Percentiles rank a stretch among this genome's conserved stretches.
These are phyloP conservation scores for Peniophora sp. DNA, from an alignment of 1,284 basidiomycete species.

Conservation along the genomic window DNA sequence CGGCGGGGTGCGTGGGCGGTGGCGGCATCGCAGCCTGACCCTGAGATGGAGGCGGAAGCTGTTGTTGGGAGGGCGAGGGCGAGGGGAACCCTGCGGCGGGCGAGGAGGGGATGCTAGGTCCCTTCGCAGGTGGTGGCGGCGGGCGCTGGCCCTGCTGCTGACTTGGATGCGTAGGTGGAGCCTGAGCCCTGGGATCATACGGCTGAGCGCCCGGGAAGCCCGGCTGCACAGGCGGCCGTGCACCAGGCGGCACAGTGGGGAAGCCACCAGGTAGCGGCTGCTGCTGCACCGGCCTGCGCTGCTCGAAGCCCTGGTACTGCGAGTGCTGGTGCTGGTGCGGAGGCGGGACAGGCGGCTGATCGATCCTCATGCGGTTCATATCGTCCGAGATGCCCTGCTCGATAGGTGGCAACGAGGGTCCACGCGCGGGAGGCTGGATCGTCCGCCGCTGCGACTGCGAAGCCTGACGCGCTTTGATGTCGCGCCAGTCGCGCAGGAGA, in stretches of 20 bases:
- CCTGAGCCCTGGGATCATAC: no score
- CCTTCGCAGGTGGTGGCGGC: constrained; percentile 9
- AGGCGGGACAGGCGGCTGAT: constrained; percentile 17
- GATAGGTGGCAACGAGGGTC: constrained; percentile 11
- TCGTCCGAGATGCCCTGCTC: constrained; percentile 23
- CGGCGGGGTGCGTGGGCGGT: constrained; percentile 8
- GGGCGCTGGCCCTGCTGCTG: constrained; percentile 5
- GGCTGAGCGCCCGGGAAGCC: constrained; percentile 9
- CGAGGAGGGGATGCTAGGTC: constrained; percentile 12
- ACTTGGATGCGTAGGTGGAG: no score
- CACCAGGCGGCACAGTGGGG: constrained; percentile 11
- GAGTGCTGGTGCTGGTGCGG: constrained; percentile 8
- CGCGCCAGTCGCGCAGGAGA: constrained; percentile 86
- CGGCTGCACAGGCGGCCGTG: constrained; percentile 11
- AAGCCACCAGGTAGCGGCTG: constrained; percentile 12
- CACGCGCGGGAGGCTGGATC: constrained; percentile 14
- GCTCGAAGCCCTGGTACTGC: constrained; percentile 8
- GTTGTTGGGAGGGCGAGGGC: constrained; percentile 23
- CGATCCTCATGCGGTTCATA: constrained; percentile 44
- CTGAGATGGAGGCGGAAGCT: constrained; percentile 26
- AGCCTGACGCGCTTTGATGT: constrained; percentile 56
- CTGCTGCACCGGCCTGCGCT: constrained; percentile 8
- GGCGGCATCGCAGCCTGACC: constrained; percentile 19
- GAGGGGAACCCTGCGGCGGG: constrained; percentile 5
- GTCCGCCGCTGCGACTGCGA: constrained; percentile 19